Evolutionary conservation across 2,329 filamentous ascomycete species (phyloP), one percentile per base, ranked within the genome.

Genomic region (Arthrobotrys iridis): DNA sequence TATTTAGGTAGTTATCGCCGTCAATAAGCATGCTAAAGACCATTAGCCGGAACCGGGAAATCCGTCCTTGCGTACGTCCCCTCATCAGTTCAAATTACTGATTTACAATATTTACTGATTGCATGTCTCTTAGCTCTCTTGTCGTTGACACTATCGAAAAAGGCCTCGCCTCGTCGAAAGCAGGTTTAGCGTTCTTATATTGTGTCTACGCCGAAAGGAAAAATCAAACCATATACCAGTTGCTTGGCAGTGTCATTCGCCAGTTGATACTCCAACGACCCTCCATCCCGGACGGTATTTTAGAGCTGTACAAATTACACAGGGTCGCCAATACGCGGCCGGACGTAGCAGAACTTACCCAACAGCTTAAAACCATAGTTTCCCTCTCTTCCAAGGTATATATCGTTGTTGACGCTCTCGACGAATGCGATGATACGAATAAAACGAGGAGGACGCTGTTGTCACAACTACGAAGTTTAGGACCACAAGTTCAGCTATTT

Each of bases 401-500:
- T 43, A 7, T 75, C 13, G 59, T 75, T 28, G 45, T 75, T 10
- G 71, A 75, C 30, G 63, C 64, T 3, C 24, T 75, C n/a, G 64
- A 75, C 46, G 55, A 75, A 26, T 74, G 70, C 13, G 43, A 62
- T 8, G 35, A 68, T 22, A 48, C 13, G 2, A 57, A 24, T 40
- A 57, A 62, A 24, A 63, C 33, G 0, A 48, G 24, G 0, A 65
- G 55, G 4, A 10, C 55, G 2, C 13, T 74, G 28, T 41, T 50
- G 6, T 11, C 22, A 10, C 57, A 62, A 3, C n/a, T 30, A 40
- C 24, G 11, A 10, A 3, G 0, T 1, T 24, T 66, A 13, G 18
- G n/a, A 6, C 6, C 48, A 15, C 24, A 22, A 2, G 26, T 55
- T 35, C 48, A 20, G 8, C 1, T 55, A 20, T 55, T 55, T 20